Evolutionary conservation across 805 yeast species (phyloP), one percentile per base, ranked within the genome.

Genomic region (Sugiyamaella mastotermitis): DNA sequence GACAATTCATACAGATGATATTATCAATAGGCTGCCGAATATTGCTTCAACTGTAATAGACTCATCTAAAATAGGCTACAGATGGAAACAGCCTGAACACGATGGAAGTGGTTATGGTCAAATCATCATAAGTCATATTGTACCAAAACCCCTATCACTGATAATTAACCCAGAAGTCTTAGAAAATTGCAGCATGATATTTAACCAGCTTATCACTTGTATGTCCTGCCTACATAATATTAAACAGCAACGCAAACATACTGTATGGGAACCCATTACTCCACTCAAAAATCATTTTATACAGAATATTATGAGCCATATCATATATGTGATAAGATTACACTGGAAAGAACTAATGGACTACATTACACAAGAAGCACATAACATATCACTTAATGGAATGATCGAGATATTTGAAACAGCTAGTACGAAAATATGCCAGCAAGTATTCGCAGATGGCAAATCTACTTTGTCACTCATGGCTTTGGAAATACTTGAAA

Each of bases 101-200:
- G n/a, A n/a, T n/a, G n/a, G n/a, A n/a, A n/a, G n/a, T n/a, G n/a
- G n/a, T n/a, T n/a, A n/a, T n/a, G n/a, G n/a, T n/a, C n/a, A n/a
- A n/a, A n/a, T n/a, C n/a, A n/a, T n/a, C n/a, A 22, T 43, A 6
- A 25, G 14, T 9, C 42, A 40, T 35, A 31, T 14, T 11, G 42
- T 40, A 4, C 46, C 38, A 10, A 18, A 23, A 16, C 48, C 48
- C 3, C 24, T 36, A n/a, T 20, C 35, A 5, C 22, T 42, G 6
- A 17, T 44, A 7, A 20, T 44, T 8, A 42, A 20, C 18, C 10
- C 27, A 6, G 15, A 11, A 17, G 41, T 40, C 10, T n/a, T 31
- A n/a, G 10, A 19, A 10, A 23, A 13, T 6, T 34, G 37, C 19
- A 16, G 20, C 10, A 10, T 18, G 31, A 31, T 43, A 15, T 43